A percentile compares a stretch with the other conserved stretches of the same genome.
Evolutionary conservation across 1,284 basidiomycete species (phyloP).

Genomic region (Pyrrhoderma noxium): DNA sequence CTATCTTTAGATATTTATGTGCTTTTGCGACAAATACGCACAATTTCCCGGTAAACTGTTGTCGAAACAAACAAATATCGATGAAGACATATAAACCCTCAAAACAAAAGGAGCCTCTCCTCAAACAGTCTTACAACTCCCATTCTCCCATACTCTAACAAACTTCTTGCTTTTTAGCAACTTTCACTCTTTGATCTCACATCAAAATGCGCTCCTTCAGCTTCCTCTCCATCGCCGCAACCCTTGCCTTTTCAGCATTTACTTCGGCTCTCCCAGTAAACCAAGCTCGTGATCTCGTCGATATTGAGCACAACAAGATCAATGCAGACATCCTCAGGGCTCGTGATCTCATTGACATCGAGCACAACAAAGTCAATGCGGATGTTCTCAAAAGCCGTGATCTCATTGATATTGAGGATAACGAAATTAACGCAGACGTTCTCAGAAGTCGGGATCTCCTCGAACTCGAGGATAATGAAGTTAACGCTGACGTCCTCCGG

Average conservation of each 20-base stretch:
- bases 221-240: constrained; percentile 31
- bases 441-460: background rate
- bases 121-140: background rate
- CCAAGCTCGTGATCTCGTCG: background rate
- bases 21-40: background rate
- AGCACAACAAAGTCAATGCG: background rate
- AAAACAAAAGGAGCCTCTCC: background rate
- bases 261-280: constrained; percentile 24
- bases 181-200: constrained; percentile 32
- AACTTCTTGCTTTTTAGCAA: constrained; percentile 5
- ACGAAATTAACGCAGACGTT: constrained; percentile 3
- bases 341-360: background rate
- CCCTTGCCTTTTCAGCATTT: constrained; percentile 31
- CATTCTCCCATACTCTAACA: background rate
- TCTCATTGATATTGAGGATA: background rate
- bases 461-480: background rate
- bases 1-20: background rate
- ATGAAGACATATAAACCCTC: background rate
- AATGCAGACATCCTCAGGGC: constrained; percentile 3
- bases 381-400: background rate
- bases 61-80: background rate
- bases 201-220: constrained; percentile 39
- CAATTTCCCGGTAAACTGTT: background rate
- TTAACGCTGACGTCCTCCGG: constrained; percentile 6
- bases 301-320: background rate